A percentile compares a stretch with the other conserved stretches of the same genome.
Evolutionary conservation across 805 yeast genomes (phyloP).

Genomic region (Candida arabinofermentans): DNA sequence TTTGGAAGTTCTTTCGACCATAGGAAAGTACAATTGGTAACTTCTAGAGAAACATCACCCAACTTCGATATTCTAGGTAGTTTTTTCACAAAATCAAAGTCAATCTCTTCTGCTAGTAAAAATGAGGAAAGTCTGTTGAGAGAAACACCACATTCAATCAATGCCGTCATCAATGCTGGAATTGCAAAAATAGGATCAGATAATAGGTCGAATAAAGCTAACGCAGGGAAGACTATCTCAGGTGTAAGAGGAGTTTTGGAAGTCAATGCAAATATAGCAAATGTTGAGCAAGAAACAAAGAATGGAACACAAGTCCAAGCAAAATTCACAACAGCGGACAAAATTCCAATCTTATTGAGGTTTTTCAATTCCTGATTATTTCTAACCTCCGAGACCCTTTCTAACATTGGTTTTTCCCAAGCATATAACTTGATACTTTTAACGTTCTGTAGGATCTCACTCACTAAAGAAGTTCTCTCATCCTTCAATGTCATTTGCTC

Average conservation of each 20-base stretch:
- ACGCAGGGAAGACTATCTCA: constrained; percentile 65
- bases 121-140: constrained; percentile 49
- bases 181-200: constrained; percentile 56
- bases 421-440: constrained; percentile 65
- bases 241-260: constrained; percentile 53
- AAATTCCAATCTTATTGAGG: constrained; percentile 43
- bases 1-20: constrained; percentile 35
- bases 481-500: constrained; percentile 63
- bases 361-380: constrained; percentile 55
- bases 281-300: constrained; percentile 58
- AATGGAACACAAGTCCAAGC: constrained; percentile 66
- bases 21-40: constrained; percentile 48
- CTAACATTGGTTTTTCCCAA: constrained; percentile 65
- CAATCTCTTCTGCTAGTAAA: constrained; percentile 39
- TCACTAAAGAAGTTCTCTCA: constrained; percentile 51
- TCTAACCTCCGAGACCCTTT: constrained; percentile 48
- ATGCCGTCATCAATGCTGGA: constrained; percentile 52
- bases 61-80: constrained; percentile 18
- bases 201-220: constrained; percentile 54
- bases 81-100: constrained; percentile 30
- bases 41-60: constrained; percentile 36
- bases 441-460: constrained; percentile 56
- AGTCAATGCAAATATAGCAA: constrained; percentile 47
- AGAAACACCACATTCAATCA: constrained; percentile 59
- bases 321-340: constrained; percentile 45